phyloP scores from a whole-genome alignment of 2,329 filamentous ascomycete species.

The Xylaria sp. region DNA sequence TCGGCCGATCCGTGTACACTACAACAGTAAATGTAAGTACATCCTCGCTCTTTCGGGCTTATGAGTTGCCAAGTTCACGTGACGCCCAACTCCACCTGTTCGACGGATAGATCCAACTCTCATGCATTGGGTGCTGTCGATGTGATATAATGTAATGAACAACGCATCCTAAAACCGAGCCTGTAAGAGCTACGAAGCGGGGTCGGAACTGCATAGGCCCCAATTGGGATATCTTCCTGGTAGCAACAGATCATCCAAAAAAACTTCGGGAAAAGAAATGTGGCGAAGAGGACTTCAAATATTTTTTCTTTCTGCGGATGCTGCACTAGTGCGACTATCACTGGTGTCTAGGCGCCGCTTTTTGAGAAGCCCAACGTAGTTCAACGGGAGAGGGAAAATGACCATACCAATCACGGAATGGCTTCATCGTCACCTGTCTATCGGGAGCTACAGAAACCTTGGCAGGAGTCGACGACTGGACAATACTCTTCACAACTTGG shows the following conservation, averaged over 20 bases:
- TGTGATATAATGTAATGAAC: neutral
- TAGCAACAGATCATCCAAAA: neutral
- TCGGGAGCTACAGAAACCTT: neutral
- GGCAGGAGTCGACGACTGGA: neutral
- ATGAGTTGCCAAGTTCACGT: neutral
- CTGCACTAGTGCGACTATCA: neutral
- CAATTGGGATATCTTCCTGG: neutral
- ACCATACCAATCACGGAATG: neutral
- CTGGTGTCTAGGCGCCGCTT: neutral
- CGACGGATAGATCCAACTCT: neutral
- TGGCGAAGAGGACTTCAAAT: neutral
- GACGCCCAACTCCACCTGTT: neutral
- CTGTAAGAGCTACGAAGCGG: neutral
- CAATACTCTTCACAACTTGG: neutral
- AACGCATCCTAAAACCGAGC: neutral
- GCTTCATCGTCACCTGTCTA: neutral
- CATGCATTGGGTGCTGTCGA: neutral
- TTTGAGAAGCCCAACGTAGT: neutral
- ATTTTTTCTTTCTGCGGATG: neutral
- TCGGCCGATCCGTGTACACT: neutral
- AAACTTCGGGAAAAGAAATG: neutral
- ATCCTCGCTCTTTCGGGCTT: slow-evolving; percentile 13
- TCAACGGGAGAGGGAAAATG: neutral
- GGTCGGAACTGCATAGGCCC: neutral
- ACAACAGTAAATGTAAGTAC: neutral